These are phyloP conservation scores for Maudiozyma bulderi DNA, from an alignment of 805 yeast species.

Conservation along the genomic window DNA sequence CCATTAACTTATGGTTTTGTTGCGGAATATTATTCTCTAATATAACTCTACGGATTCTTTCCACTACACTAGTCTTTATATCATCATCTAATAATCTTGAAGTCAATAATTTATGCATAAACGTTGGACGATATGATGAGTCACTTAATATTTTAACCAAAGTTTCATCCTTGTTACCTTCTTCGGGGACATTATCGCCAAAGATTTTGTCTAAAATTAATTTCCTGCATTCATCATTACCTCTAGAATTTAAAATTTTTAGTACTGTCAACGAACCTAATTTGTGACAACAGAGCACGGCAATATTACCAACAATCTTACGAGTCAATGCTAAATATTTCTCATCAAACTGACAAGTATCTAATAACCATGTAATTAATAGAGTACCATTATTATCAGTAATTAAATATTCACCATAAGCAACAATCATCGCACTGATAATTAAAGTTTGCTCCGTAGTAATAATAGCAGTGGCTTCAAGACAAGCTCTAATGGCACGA, in stretches of 20 bases:
- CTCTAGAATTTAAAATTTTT: conserved; percentile 63
- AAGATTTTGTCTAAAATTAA: conserved; percentile 57
- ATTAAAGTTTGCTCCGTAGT: conserved; percentile 58
- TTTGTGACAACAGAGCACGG: conserved; percentile 64
- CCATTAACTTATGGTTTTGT: conserved; percentile 76
- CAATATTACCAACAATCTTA: conserved; percentile 51
- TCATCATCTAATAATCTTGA: conserved; percentile 57
- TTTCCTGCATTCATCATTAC: conserved; percentile 50
- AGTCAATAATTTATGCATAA: conserved; percentile 60
- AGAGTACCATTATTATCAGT: conserved; percentile 82
- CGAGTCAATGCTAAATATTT: conserved; percentile 58
- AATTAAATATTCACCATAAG: conserved; percentile 68
- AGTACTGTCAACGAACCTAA: conserved; percentile 74
- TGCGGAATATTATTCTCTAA: conserved; percentile 52
- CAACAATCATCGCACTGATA: conserved; percentile 67
- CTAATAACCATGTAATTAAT: conserved; percentile 88
- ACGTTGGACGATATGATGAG: conserved; percentile 55
- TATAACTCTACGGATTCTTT: conserved; percentile 55
- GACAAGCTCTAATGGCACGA: conserved; percentile 84
- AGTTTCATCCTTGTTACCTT: background rate
- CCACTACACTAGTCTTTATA: conserved; percentile 45
- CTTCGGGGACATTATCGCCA: conserved; percentile 30
- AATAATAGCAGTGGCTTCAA: conserved; percentile 61
- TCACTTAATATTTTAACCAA: conserved; percentile 59
- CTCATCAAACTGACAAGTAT: conserved; percentile 60